Conservation (phyloP, 75 land plant species). For the Sequoia sempervirens region DNA sequence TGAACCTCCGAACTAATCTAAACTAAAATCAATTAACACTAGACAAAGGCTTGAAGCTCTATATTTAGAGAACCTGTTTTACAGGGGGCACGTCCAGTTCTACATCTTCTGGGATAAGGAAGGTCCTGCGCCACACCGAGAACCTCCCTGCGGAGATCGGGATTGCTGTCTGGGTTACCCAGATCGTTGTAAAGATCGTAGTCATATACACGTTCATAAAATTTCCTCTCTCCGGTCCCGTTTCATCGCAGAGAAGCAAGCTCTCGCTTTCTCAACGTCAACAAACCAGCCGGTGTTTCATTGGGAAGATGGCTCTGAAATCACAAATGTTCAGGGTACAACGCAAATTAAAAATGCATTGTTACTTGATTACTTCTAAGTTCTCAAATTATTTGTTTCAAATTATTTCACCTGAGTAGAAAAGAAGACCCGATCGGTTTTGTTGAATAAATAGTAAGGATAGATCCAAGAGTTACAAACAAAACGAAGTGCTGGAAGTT, state of each 20-base stretch:
- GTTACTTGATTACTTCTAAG: not conserved
- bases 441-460: not conserved
- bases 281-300: conserved; percentile 34
- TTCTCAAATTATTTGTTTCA: not conserved
- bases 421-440: conserved; percentile 16
- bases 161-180: conserved; percentile 65
- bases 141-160: conserved; percentile 33
- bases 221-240: conserved; percentile 58
- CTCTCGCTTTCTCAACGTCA: conserved; percentile 40
- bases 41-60: too few species aligned
- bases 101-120: conserved; percentile 77
- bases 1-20: too few species aligned
- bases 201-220: conserved; percentile 68
- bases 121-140: conserved; percentile 60
- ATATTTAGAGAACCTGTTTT: conserved; percentile 24
- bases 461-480: conserved; percentile 25
- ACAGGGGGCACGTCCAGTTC: conserved; percentile 59
- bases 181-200: conserved; percentile 84
- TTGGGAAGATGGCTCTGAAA: conserved; percentile 34
- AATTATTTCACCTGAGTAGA: conserved; percentile 2
- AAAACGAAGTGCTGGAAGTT: not conserved
- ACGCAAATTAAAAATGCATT: not conserved
- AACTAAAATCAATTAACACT: too few species aligned
- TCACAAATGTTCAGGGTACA: not conserved
- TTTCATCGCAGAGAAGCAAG: conserved; percentile 49